Percentiles rank a stretch among this genome's conserved stretches.
phyloP scores from a whole-genome alignment of 2,329 filamentous ascomycete species.

The Paracorniculantispora psalliotae region DNA sequence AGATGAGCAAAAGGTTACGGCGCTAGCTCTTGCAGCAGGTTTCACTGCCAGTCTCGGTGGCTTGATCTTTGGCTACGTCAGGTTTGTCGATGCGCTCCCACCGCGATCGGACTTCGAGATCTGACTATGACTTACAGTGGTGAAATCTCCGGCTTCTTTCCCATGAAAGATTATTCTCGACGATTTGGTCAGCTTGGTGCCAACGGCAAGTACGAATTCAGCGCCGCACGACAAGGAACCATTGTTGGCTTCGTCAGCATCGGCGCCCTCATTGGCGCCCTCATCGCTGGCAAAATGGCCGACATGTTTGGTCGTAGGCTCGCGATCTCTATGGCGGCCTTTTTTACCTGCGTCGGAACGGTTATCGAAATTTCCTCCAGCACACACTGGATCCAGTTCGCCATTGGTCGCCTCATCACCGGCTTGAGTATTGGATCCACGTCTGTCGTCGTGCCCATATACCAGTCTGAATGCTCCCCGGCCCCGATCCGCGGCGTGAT shows the following conservation, averaged over 20 bases:
- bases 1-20: slow-evolving; percentile 29
- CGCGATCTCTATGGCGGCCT: slow-evolving; percentile 57
- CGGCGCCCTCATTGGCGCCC: slow-evolving; percentile 54
- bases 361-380: slow-evolving; percentile 57
- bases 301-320: slow-evolving; percentile 57
- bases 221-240: slow-evolving; percentile 55
- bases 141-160: slow-evolving; percentile 57
- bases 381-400: slow-evolving; percentile 57
- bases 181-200: slow-evolving; percentile 46
- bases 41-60: slow-evolving; percentile 50
- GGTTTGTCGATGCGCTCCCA: slow-evolving; percentile 31
- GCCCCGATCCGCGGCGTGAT: slow-evolving; percentile 59
- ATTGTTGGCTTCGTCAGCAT: slow-evolving; percentile 59
- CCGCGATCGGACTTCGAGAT: not conserved
- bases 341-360: slow-evolving; percentile 60
- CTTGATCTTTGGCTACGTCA: slow-evolving; percentile 54
- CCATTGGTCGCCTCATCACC: slow-evolving; percentile 59
- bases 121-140: slow-evolving; percentile 34
- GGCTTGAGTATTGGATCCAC: slow-evolving; percentile 61
- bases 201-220: slow-evolving; percentile 43
- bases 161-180: slow-evolving; percentile 50
- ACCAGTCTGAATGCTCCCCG: slow-evolving; percentile 62
- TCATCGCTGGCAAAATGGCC: slow-evolving; percentile 55
- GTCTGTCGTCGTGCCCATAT: slow-evolving; percentile 62
- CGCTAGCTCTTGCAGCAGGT: slow-evolving; percentile 44